Conservation (phyloP, 306 rosid genomes). For the Trichosanthes truncata region DNA sequence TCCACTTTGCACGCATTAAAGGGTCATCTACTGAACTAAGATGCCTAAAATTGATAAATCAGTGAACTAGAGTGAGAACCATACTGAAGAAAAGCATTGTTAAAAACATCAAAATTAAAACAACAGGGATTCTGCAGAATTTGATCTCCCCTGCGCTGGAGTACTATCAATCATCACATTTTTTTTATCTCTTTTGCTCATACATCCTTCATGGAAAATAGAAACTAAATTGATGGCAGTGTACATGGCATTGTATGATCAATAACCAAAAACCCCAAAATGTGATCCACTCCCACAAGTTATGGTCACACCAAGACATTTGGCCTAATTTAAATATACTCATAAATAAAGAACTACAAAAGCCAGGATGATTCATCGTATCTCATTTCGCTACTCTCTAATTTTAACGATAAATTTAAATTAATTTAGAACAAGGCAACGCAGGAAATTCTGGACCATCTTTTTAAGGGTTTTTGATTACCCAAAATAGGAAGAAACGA, state of each 20-base stretch:
- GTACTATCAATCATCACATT: not conserved
- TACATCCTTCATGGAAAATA: not conserved
- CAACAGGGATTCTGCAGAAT: not conserved
- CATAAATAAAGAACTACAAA: not conserved
- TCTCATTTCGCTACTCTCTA: not conserved
- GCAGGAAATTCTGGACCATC: not conserved
- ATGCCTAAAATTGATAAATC: slow-evolving; percentile 36
- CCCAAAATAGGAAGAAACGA: not conserved
- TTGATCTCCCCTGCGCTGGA: not conserved
- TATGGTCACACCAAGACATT: not conserved
- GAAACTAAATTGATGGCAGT: not conserved
- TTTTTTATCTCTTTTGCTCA: not conserved
- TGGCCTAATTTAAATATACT: not conserved
- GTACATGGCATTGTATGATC: not conserved
- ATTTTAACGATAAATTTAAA: not conserved
- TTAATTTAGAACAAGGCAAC: not conserved
- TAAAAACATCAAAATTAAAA: not conserved
- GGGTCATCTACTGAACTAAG: slow-evolving; percentile 68
- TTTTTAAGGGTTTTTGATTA: not conserved
- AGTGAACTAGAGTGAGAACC: not conserved
- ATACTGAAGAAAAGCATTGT: not conserved
- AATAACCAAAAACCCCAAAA: not conserved
- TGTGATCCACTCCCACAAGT: not conserved
- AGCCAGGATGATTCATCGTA: not conserved
- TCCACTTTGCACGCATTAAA: slow-evolving; percentile 73